A percentile compares a stretch with the other conserved stretches of the same genome.
Evolutionary conservation across 2,329 filamentous ascomycete species (phyloP).

Genomic region (Fusarium sp.): DNA sequence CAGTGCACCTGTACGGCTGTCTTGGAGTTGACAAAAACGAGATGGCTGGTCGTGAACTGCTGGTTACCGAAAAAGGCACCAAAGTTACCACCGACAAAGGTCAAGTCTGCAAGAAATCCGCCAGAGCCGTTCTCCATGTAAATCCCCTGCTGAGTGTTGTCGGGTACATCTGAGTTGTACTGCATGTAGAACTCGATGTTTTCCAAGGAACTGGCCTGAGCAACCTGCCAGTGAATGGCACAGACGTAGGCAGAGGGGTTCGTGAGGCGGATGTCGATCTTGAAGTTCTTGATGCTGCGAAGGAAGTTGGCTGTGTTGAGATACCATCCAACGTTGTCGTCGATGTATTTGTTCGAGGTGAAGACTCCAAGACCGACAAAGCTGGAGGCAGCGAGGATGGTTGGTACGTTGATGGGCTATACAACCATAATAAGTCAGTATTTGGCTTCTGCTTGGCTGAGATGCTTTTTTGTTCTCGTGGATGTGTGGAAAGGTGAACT

Average conservation of each 20-base stretch:
- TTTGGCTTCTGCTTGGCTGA: background rate
- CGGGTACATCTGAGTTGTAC: constrained; percentile 31
- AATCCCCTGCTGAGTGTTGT: constrained; percentile 45
- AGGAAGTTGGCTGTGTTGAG: constrained; percentile 70
- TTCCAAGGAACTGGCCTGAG: constrained; percentile 67
- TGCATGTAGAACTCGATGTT: constrained; percentile 64
- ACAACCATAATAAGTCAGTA: background rate
- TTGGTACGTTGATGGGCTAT: constrained; percentile 8
- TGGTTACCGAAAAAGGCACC: constrained; percentile 69
- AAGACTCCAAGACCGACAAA: constrained; percentile 67
- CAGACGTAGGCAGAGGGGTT: constrained; percentile 49
- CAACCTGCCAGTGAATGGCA: constrained; percentile 73
- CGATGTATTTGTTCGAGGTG: constrained; percentile 51
- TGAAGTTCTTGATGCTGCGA: constrained; percentile 74
- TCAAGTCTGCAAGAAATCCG: constrained; percentile 68
- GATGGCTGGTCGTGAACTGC: constrained; percentile 73
- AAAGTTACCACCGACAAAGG: constrained; percentile 69
- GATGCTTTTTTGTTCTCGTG: too few relatives aligned
- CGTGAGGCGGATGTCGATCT: constrained; percentile 65
- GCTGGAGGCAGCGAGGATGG: constrained; percentile 41
- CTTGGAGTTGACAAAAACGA: constrained; percentile 71
- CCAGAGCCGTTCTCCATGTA: constrained; percentile 54
- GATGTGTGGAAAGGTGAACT: background rate
- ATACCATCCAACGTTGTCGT: constrained; percentile 49
- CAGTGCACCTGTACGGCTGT: constrained; percentile 77